Conservation (phyloP, 495 filamentous ascomycete species). For the Penicillium manginii region DNA sequence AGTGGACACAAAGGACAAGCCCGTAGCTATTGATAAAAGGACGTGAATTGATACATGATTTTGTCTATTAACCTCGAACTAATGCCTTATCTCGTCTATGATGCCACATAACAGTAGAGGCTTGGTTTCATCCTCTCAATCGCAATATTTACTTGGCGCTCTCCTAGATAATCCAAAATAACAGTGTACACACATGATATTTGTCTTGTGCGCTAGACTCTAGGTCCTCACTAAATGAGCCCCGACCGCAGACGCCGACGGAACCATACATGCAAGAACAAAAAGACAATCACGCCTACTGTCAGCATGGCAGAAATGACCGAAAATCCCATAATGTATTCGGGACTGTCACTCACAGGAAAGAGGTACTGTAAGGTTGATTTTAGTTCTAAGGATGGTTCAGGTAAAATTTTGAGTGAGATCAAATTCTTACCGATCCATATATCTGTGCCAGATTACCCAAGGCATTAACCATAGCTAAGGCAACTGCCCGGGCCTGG, state of each 20-base stretch:
- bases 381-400: background rate
- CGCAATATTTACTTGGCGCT: too few relatives aligned
- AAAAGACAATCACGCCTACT: slow-evolving; percentile 37
- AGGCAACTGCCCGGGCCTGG: slow-evolving; percentile 40
- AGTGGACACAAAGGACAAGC: too few relatives aligned
- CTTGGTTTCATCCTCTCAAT: too few relatives aligned
- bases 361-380: slow-evolving; percentile 30
- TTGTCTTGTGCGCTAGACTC: background rate
- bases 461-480: slow-evolving; percentile 53
- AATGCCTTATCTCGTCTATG: too few relatives aligned
- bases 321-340: slow-evolving; percentile 43
- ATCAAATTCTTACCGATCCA: slow-evolving; percentile 31
- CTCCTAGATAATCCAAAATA: too few relatives aligned
- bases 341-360: slow-evolving; percentile 36
- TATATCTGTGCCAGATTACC: slow-evolving; percentile 58
- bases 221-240: background rate
- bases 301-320: slow-evolving; percentile 45
- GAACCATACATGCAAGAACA: slow-evolving; percentile 32
- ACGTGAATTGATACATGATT: too few relatives aligned
- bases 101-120: too few relatives aligned
- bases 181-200: background rate
- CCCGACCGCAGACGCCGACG: slow-evolving; percentile 13
- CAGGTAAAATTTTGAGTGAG: background rate
- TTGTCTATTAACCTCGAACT: too few relatives aligned
- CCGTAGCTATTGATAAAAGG: too few relatives aligned